A percentile compares a stretch with the other conserved stretches of the same genome.
Evolutionary conservation across 2,329 filamentous ascomycete species (phyloP).

Genomic region (Hypoxylon sp.): DNA sequence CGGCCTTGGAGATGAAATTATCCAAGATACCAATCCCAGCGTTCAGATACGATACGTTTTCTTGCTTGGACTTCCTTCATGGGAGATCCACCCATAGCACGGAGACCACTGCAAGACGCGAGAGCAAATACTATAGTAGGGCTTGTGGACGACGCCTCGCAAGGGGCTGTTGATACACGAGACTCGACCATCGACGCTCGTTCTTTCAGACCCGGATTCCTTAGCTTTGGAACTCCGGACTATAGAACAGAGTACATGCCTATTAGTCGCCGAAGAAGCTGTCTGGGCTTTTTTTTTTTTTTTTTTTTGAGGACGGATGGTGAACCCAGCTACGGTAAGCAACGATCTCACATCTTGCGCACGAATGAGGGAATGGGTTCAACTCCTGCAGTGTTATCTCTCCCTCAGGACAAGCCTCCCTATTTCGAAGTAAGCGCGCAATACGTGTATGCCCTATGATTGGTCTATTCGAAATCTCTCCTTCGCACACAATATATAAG

Average conservation of each 20-base stretch:
- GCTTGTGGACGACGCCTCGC: conserved; percentile 31
- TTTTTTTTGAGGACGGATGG: background rate
- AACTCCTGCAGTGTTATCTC: background rate
- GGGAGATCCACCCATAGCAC: conserved; percentile 53
- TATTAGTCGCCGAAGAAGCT: background rate
- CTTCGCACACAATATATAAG: background rate
- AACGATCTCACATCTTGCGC: too few species aligned
- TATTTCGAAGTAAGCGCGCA: background rate
- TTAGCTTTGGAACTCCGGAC: conserved; percentile 67
- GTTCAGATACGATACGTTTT: conserved; percentile 73
- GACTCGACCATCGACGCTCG: conserved; percentile 51
- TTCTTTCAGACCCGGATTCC: conserved; percentile 69
- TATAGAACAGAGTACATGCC: conserved; percentile 69
- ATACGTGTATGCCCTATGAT: background rate
- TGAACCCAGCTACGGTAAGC: background rate
- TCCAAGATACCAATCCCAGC: conserved; percentile 43
- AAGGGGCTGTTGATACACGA: conserved; percentile 29
- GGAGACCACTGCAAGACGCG: conserved; percentile 67
- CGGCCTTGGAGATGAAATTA: background rate
- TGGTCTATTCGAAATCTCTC: background rate
- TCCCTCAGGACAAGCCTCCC: background rate
- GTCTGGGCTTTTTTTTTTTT: too few species aligned
- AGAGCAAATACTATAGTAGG: conserved; percentile 55
- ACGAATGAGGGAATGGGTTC: background rate
- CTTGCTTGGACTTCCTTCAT: conserved; percentile 51